Base-by-base conservation (phyloP, 345 rosid genomes). In the Anacardium occidentale region DNA sequence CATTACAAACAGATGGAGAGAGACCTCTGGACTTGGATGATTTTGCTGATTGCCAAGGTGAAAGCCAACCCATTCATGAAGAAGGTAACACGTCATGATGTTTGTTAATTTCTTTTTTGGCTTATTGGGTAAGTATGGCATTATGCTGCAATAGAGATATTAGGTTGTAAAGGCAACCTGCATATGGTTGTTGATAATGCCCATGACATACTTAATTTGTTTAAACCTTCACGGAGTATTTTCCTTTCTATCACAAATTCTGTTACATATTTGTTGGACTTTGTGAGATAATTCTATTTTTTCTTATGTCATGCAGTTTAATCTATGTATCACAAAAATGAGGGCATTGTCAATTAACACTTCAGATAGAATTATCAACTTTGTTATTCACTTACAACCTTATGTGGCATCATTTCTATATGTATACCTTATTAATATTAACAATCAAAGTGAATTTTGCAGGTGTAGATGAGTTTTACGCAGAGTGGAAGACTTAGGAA, bases 31-130 rank as follows among this genome's bases (percentile, higher is more conserved):
- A 71, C 66, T 44, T 56, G 67, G 72, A 32, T 72, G 68, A 25
- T 29, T 69, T 61, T 71, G 74, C 74, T 59, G 85, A 86, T 37
- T 83, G 75, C 53, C 77, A 78, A 62, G 87, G 82, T 66, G 84
- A 82, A 78, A 80, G 59, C 77, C 68, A 84, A 61, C 82, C 80
- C 29, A 45, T 68, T 40, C 62, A 61, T 24, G 84, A 71, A 53
- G 81, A 80, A 80, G 87, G 89, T 86, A 81, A 66, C 8, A 15
- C 22, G 15, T 10, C 67, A 17, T 66, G 44, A 21, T 56, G 1
- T 51, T 61, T 55, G 26, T 21, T 34, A 52, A 14, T 45, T 56
- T 15, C 32, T 44, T 22, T 37, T 61, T 32, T 64, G 12, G n/a
- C 63, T 68, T 48, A 44, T 59, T 47, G 10, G 24, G 14, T 50